Evolutionary conservation across 495 filamentous ascomycete genomes (phyloP), one percentile per base, ranked within the genome.

Genomic region (Penicillium canariense): DNA sequence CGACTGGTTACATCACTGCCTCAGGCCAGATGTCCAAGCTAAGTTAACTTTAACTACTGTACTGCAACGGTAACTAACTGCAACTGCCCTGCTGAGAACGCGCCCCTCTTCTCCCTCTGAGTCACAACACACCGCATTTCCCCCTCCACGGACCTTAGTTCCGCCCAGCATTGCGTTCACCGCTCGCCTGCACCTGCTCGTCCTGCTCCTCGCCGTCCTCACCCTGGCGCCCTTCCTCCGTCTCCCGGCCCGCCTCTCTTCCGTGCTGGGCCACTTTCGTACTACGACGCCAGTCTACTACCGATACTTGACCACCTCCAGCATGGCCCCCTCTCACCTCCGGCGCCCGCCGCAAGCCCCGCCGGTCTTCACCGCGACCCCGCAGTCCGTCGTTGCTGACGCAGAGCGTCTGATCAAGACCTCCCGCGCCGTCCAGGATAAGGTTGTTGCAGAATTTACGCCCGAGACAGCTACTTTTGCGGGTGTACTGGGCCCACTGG

Each of bases 351-450:
- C 91, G 17, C 91, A 96, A 69, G 77, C 85, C 18, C 92, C 94
- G 34, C 90, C 93, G 15, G 76, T 84, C 36, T 97, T 97, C 74
- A 91, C 84, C 0, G 89, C 89, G 45, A 96, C 91, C 40, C 83
- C 87, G 17, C 74, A 85, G 51, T 86, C 84, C 39, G 76, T 98
- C 50, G 71, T 95, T 18, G 77, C 81, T 50, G 91, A 92, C 62
- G 87, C 92, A 31, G 84, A 93, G 68, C 73, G 76, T 31, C 69
- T 96, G 42, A 89, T 91, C 55, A 80, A 86, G 20, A 75, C 66
- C 38, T 88, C 86, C 14, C 85, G 86, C 43, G 70, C 72, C 10
- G 65, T 94, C 30, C 83, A 94, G 52, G 89, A 97, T 73, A 79
- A 78, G 49, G 77, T 96, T 27, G 91, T 87, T 20, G 77, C 77